Conservation (phyloP, 1,284 basidiomycete species). For the Ceratobasidium sp. region DNA sequence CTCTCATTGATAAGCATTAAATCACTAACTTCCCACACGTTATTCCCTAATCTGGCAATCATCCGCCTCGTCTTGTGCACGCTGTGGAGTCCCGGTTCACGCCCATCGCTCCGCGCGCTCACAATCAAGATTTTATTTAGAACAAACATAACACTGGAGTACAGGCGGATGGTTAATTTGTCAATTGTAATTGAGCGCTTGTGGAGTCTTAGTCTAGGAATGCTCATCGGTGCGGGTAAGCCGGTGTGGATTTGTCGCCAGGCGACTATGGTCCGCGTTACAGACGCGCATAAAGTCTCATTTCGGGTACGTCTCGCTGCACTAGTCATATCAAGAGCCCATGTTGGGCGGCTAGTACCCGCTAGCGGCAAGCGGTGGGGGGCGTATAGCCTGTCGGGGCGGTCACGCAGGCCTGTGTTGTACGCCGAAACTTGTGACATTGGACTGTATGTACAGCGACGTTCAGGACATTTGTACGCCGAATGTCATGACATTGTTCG, state of each 20-base stretch:
- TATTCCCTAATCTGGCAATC: slow-evolving; percentile 11
- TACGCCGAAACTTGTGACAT: too few species aligned
- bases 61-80: neutral
- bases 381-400: too few species aligned
- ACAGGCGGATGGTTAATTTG: neutral
- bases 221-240: too few species aligned
- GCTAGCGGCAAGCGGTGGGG: too few species aligned
- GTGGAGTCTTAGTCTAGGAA: neutral
- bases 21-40: neutral
- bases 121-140: too few species aligned
- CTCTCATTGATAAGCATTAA: neutral
- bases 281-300: too few species aligned
- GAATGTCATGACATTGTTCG: too few species aligned
- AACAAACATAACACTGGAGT: too few species aligned
- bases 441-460: too few species aligned
- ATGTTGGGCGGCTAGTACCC: neutral
- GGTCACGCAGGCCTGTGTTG: too few species aligned
- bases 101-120: neutral
- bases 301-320: neutral
- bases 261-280: neutral
- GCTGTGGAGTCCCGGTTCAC: neutral
- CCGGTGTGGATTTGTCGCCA: neutral
- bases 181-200: neutral
- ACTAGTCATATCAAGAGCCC: neutral
- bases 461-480: too few species aligned